Conservation (phyloP, 208 protist genomes). For the Leishmania martiniquensis region DNA sequence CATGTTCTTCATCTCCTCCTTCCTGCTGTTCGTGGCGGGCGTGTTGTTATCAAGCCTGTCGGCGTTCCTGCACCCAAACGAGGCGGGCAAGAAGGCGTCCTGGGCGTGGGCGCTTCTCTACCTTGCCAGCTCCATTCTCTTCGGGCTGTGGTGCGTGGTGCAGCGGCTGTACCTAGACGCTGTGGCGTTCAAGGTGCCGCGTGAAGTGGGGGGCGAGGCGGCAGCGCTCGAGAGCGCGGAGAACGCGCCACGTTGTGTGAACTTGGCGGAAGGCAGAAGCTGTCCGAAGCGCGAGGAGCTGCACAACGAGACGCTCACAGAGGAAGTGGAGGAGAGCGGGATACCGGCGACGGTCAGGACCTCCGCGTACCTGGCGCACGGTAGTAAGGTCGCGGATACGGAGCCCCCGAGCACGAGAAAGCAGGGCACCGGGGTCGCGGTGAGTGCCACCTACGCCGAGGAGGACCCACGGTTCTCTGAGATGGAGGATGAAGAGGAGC, state of each 20-base stretch:
- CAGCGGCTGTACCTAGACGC: constrained; percentile 84
- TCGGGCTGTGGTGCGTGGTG: constrained; percentile 82
- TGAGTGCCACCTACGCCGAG: constrained; percentile 3
- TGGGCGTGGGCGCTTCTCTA: constrained; percentile 77
- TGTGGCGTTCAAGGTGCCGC: constrained; percentile 29
- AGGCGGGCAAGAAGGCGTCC: constrained; percentile 18
- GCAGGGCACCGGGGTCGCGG: not conserved
- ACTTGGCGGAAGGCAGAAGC: constrained; percentile 1
- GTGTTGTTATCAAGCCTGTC: constrained; percentile 59
- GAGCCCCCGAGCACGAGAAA: not conserved
- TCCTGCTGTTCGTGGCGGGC: constrained; percentile 71
- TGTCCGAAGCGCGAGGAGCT: not conserved
- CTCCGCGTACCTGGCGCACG: not conserved
- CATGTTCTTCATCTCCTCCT: constrained; percentile 62
- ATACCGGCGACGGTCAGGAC: not conserved
- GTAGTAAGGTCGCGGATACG: not conserved
- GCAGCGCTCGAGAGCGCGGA: not conserved
- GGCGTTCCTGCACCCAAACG: constrained; percentile 42
- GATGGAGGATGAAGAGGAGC: constrained; percentile 26
- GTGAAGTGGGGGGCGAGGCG: not conserved
- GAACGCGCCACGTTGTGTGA: not conserved
- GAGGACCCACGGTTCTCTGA: constrained; percentile 12
- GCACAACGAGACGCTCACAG: not conserved
- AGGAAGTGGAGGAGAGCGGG: not conserved
- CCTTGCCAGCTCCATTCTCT: constrained; percentile 70